Conservation (phyloP, 2,329 filamentous ascomycete genomes). For the Dactylellina sp. region DNA sequence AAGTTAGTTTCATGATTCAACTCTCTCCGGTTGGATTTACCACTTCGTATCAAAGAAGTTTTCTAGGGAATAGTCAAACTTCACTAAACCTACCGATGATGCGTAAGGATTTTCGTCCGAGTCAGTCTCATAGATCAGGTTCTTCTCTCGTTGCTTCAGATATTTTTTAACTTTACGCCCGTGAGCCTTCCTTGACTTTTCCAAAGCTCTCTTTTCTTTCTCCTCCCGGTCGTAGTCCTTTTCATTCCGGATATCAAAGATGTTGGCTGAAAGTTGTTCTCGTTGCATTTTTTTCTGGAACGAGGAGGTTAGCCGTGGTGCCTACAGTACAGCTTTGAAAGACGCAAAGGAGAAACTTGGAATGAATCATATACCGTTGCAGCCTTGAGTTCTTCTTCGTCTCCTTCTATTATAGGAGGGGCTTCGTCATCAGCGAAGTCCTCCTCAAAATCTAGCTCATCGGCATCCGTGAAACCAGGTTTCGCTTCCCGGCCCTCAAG, state of each 20-base stretch:
- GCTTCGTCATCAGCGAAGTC: conserved; percentile 76
- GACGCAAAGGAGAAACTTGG: no score
- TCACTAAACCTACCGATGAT: conserved; percentile 60
- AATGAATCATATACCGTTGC: conserved; percentile 62
- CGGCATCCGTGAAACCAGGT: conserved; percentile 69
- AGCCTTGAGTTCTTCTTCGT: conserved; percentile 71
- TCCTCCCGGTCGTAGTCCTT: conserved; percentile 72
- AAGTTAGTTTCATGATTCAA: conserved; percentile 61
- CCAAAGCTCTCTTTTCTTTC: conserved; percentile 68
- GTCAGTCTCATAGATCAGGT: conserved; percentile 67
- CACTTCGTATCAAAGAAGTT: no score
- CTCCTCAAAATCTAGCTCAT: conserved; percentile 76
- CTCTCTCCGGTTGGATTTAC: conserved; percentile 58
- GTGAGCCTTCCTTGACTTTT: conserved; percentile 65
- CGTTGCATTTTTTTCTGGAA: conserved; percentile 68
- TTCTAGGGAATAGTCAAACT: no score
- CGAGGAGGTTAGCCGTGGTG: background rate
- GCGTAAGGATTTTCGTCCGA: conserved; percentile 62
- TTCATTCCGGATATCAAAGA: conserved; percentile 71
- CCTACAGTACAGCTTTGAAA: background rate
- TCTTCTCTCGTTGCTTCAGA: conserved; percentile 68
- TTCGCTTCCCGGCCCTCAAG: conserved; percentile 60
- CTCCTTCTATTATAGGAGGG: conserved; percentile 70
- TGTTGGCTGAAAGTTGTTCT: conserved; percentile 73
- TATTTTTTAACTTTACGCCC: conserved; percentile 67